Evolutionary conservation across 805 yeast species (phyloP).

Genomic region (Blastobotrys americana): DNA sequence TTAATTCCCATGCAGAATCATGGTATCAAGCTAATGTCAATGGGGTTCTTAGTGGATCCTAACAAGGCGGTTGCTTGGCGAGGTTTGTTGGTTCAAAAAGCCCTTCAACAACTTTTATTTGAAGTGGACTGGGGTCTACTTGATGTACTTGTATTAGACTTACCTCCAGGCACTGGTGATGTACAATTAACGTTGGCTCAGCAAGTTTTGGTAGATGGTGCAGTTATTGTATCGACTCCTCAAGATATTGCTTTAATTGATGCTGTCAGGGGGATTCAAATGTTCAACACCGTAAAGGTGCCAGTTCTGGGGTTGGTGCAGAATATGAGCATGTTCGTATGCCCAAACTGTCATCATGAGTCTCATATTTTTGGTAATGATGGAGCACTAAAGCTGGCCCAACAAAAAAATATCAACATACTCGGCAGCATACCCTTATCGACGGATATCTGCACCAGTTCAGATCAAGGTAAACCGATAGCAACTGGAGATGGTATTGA

Average conservation of each 20-base stretch:
- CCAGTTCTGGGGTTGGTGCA: slow-evolving; percentile 74
- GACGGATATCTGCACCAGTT: slow-evolving; percentile 48
- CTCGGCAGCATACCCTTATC: slow-evolving; percentile 65
- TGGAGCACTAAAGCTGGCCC: slow-evolving; percentile 50
- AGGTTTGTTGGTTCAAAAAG: slow-evolving; percentile 82
- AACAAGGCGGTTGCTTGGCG: slow-evolving; percentile 75
- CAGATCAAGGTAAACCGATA: slow-evolving; percentile 62
- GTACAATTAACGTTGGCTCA: slow-evolving; percentile 79
- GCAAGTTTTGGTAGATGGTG: slow-evolving; percentile 67
- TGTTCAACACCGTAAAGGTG: slow-evolving; percentile 64
- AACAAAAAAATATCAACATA: slow-evolving; percentile 41
- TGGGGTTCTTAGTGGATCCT: slow-evolving; percentile 69
- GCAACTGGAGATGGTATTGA: slow-evolving; percentile 37
- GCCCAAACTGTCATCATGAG: slow-evolving; percentile 70
- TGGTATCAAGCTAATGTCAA: slow-evolving; percentile 79
- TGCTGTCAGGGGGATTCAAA: slow-evolving; percentile 69
- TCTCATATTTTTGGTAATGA: slow-evolving; percentile 68
- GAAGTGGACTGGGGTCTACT: slow-evolving; percentile 69
- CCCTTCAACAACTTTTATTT: slow-evolving; percentile 72
- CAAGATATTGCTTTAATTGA: slow-evolving; percentile 79
- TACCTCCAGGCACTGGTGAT: slow-evolving; percentile 94
- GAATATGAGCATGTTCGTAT: slow-evolving; percentile 70
- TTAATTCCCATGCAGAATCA: slow-evolving; percentile 62
- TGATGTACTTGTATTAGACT: slow-evolving; percentile 66
- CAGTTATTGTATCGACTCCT: slow-evolving; percentile 76